These are phyloP conservation scores for Mycena maculata DNA, from an alignment of 768 basidiomycete species.

Conservation along the genomic window DNA sequence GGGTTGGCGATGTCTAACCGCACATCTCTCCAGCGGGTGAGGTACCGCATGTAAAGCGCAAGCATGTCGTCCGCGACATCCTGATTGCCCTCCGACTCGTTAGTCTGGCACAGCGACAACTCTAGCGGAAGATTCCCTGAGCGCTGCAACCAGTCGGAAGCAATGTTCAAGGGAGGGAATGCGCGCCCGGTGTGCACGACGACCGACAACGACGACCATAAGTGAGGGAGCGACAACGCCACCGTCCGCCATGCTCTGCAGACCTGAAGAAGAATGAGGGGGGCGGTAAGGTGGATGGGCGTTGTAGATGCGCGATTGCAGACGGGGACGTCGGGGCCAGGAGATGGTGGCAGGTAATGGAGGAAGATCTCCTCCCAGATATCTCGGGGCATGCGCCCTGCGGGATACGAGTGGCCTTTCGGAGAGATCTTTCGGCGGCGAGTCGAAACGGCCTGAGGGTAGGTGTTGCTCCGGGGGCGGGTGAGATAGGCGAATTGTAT, in stretches of 20 bases:
- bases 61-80: constrained; percentile 43
- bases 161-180: constrained; percentile 44
- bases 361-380: constrained; percentile 48
- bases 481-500: constrained; percentile 22
- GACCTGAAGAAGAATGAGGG: constrained; percentile 54
- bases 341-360: constrained; percentile 39
- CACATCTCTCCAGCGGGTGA: constrained; percentile 46
- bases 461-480: constrained; percentile 32
- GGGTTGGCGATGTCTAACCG: constrained; percentile 48
- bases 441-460: constrained; percentile 19
- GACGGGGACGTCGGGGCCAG: constrained; percentile 4
- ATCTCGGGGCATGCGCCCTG: constrained; percentile 41
- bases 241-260: constrained; percentile 56
- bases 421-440: constrained; percentile 13
- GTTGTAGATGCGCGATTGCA: neutral
- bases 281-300: constrained; percentile 37
- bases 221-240: constrained; percentile 48
- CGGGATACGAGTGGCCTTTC: constrained; percentile 25
- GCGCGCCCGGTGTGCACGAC: constrained; percentile 44
- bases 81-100: constrained; percentile 46
- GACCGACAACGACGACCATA: constrained; percentile 55
- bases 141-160: constrained; percentile 47
- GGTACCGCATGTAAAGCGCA: constrained; percentile 45
- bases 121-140: constrained; percentile 48
- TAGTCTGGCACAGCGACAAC: constrained; percentile 47